Evolutionary conservation across 108 stramenopile genomes (phyloP).

Genomic region (Cylindrotheca fusiformis): DNA sequence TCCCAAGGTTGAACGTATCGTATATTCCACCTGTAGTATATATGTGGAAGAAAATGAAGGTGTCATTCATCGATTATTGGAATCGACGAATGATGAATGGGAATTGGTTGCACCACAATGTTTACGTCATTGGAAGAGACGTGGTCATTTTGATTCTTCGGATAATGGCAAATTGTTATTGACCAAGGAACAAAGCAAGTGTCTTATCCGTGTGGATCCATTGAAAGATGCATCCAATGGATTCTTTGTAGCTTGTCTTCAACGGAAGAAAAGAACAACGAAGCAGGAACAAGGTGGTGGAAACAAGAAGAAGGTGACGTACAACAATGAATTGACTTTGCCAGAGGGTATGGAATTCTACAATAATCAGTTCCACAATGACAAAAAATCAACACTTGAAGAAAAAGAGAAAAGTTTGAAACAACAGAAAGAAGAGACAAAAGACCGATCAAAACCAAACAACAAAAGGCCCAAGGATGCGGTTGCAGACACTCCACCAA

Average conservation of each 20-base stretch:
- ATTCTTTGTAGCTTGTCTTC: slow-evolving; percentile 95
- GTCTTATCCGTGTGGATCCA: slow-evolving; percentile 86
- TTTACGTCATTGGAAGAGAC: slow-evolving; percentile 79
- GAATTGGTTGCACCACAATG: slow-evolving; percentile 66
- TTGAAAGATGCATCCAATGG: slow-evolving; percentile 94
- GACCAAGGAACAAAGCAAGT: slow-evolving; percentile 55
- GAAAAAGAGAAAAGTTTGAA: slow-evolving; percentile 13
- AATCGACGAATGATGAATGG: slow-evolving; percentile 32
- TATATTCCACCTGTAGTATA: slow-evolving; percentile 98
- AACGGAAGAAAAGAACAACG: slow-evolving; percentile 35
- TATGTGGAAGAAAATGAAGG: slow-evolving; percentile 93
- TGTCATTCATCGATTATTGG: slow-evolving; percentile 69
- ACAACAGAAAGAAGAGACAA: slow-evolving; percentile 11
- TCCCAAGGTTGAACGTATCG: slow-evolving; percentile 84
- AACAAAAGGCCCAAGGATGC: background rate
- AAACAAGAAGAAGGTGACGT: slow-evolving; percentile 13
- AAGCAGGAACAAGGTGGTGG: slow-evolving; percentile 1
- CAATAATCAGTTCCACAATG: slow-evolving; percentile 17
- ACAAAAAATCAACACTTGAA: slow-evolving; percentile 1
- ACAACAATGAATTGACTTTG: background rate
- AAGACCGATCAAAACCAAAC: slow-evolving; percentile 3
- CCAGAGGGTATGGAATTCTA: slow-evolving; percentile 18
- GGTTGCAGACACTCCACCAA: background rate
- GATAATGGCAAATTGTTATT: slow-evolving; percentile 56
- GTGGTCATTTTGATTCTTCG: slow-evolving; percentile 39